Evolutionary conservation across 2,329 filamentous ascomycete species (phyloP).

Genomic region (Aspergillus felis): DNA sequence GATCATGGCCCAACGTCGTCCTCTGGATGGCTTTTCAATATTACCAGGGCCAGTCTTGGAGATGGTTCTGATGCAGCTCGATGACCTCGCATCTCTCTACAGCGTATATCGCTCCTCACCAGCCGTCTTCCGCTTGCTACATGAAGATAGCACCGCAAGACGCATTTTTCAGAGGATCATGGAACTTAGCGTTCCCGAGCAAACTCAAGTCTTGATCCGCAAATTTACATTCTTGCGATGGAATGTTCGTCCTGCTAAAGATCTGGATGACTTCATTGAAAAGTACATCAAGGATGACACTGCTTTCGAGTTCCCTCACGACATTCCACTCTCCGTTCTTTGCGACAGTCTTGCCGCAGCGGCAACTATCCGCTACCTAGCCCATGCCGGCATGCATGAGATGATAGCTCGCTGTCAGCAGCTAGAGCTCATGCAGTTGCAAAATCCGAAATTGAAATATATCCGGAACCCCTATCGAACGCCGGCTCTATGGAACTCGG

Average conservation of each 20-base stretch:
- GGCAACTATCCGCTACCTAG: background rate
- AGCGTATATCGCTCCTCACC: constrained; percentile 1
- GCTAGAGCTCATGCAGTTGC: background rate
- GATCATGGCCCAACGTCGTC: too few relatives aligned
- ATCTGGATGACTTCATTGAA: too few relatives aligned
- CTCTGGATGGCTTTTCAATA: background rate
- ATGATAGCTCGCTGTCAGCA: background rate
- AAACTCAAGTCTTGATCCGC: too few relatives aligned
- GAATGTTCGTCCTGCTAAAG: too few relatives aligned
- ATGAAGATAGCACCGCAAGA: too few relatives aligned
- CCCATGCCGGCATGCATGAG: constrained; percentile 1
- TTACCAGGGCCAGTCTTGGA: background rate
- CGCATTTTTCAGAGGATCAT: too few relatives aligned
- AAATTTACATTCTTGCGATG: too few relatives aligned
- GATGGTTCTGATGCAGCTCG: background rate
- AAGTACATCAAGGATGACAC: too few relatives aligned
- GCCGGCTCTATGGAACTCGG: too few relatives aligned
- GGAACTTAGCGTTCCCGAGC: too few relatives aligned
- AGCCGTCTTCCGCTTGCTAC: background rate
- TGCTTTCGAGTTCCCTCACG: background rate
- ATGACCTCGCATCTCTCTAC: background rate
- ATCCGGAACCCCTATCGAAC: too few relatives aligned
- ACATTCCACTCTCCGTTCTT: background rate
- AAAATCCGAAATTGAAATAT: background rate
- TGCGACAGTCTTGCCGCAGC: constrained; percentile 1